Base-by-base conservation (phyloP, 2,329 filamentous ascomycete genomes). In the Aspergillus sp. region DNA sequence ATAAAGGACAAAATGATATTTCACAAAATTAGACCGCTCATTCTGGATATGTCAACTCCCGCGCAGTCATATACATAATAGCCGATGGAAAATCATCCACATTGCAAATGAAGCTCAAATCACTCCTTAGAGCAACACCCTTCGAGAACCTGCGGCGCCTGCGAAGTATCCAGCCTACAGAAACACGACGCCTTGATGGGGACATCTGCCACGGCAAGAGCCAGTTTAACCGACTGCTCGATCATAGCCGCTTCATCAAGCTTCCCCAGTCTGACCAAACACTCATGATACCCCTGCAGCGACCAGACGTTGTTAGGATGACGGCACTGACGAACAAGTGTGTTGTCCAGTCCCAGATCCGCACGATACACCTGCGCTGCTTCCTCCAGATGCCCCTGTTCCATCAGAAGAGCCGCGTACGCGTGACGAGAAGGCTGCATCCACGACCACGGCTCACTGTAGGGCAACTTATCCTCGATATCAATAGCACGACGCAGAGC, bases 391-490 rank as follows among this genome's bases (percentile, higher is more conserved):
- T 77, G 76, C 0, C 83, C 86, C 68, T 89, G 88, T 69, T 91
- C 89, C 19, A 90, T 78, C 23, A 90, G 71, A 3, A 91, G 76
- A 0, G 89, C 89, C 1, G 86, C 89, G 58, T 88, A 89, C 0
- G 89, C 88, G 70, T 91, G 89, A 1, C 88, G 79, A 0, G 84
- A 84, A 0, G 89, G 89, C 69, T 89, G 87, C 88, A 91, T 91
- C 89, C 89, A 91, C 0, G 87, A 86, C 89, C 89, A 91, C 0
- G 89, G 89, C 70, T 92, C 89, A 53, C 88, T 87, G 63, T 90
- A 91, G 0, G 85, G 85, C 17, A 91, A 79, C 0, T 71, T 74
- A 64, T 90, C 88, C 63, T 90, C 87, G 0, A 84, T 78, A 1
- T 75, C 69, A 17, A 89, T 85, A 0, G 88, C 82, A 6, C 76